Conservation (phyloP, 1,284 basidiomycete species). For the Pseudozyma sp. region DNA sequence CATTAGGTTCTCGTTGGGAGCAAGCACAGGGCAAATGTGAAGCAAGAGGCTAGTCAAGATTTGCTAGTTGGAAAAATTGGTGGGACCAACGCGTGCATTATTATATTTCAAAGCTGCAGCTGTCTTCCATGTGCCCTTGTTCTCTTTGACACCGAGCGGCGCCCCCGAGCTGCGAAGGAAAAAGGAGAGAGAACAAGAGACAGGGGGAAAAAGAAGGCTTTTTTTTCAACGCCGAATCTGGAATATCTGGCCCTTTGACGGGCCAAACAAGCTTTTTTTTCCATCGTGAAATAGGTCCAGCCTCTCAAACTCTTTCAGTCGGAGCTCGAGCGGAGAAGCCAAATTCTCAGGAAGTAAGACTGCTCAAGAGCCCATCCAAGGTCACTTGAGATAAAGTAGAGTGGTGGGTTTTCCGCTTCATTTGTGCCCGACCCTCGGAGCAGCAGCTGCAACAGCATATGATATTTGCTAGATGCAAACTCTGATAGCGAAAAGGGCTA, state of each 20-base stretch:
- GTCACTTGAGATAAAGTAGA: background rate
- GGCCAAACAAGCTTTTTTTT: background rate
- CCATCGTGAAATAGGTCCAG: background rate
- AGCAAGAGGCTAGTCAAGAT: no score
- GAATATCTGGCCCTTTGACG: background rate
- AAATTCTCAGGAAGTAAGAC: background rate
- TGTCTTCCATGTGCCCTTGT: no score
- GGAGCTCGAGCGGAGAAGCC: conserved; percentile 12
- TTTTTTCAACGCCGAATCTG: background rate
- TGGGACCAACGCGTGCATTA: no score
- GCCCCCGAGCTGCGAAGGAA: background rate
- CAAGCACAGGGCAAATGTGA: no score
- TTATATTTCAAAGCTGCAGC: no score
- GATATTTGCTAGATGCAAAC: no score
- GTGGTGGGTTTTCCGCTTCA: conserved; percentile 6
- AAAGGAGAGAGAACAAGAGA: background rate
- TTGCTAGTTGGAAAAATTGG: no score
- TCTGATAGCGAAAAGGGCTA: no score
- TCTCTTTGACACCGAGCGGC: no score
- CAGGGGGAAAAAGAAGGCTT: background rate
- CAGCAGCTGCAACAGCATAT: conserved; percentile 2
- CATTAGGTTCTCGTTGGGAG: no score
- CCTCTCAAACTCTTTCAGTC: conserved; percentile 9
- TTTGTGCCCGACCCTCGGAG: conserved; percentile 21
- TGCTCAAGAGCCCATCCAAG: no score